These are phyloP conservation scores for Candida patagonica DNA, from an alignment of 805 yeast species.

Conservation along the genomic window DNA sequence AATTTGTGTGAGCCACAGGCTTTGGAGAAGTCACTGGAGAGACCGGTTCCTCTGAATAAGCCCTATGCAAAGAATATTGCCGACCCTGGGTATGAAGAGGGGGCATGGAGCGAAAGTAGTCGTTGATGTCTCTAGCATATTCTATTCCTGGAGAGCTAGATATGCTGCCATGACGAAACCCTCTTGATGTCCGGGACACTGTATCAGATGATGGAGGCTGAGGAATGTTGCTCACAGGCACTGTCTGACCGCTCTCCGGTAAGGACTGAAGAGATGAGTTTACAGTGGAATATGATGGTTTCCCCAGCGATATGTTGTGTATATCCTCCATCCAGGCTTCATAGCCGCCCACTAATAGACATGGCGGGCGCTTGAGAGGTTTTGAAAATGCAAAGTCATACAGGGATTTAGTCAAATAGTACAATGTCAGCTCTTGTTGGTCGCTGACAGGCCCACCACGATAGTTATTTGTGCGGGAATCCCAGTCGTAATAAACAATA, in stretches of 20 bases:
- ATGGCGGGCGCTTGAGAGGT: conserved; percentile 34
- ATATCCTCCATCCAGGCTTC: conserved; percentile 31
- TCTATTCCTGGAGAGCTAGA: conserved; percentile 6
- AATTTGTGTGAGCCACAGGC: conserved; percentile 1
- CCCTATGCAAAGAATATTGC: no score
- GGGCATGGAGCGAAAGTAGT: conserved; percentile 20
- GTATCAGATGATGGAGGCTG: conserved; percentile 9
- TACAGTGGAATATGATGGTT: neutral
- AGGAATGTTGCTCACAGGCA: conserved; percentile 1
- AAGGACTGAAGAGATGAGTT: neutral
- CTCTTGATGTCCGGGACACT: conserved; percentile 14
- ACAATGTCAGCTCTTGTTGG: conserved; percentile 12
- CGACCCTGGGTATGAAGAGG: conserved; percentile 9
- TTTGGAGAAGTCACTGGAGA: neutral
- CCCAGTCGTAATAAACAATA: conserved; percentile 57
- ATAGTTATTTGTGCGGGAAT: conserved; percentile 17
- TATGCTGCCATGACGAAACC: conserved; percentile 14
- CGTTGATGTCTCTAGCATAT: conserved; percentile 25
- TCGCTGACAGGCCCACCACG: conserved; percentile 16
- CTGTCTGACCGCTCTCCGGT: neutral
- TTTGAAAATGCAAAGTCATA: conserved; percentile 30
- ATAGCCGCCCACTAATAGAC: conserved; percentile 51
- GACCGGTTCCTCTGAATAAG: neutral
- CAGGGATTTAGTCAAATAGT: conserved; percentile 31
- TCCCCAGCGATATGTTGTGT: conserved; percentile 7